A percentile compares a stretch with the other conserved stretches of the same genome.
phyloP scores from a whole-genome alignment of 1,139 yeast species.

The Yamadazyma diddensiae region DNA sequence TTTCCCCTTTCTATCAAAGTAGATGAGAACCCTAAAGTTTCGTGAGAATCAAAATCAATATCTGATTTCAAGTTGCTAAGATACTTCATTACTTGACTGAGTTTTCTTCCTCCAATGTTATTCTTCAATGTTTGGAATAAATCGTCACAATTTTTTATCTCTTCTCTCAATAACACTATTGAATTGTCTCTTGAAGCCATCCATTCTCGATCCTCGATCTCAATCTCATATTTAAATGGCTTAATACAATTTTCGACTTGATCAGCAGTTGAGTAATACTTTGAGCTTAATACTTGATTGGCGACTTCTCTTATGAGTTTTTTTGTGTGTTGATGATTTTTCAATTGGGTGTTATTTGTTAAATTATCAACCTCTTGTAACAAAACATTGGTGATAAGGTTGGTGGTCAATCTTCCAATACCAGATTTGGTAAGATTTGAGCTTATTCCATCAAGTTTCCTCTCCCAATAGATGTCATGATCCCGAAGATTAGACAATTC shows the following conservation, averaged over 20 bases:
- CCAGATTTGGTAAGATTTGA: conserved; percentile 88
- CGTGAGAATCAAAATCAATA: conserved; percentile 45
- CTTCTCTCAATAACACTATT: conserved; percentile 71
- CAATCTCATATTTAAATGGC: conserved; percentile 96
- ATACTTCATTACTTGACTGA: conserved; percentile 78
- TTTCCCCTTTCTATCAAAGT: conserved; percentile 72
- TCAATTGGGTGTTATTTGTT: conserved; percentile 68
- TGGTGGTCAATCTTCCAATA: conserved; percentile 85
- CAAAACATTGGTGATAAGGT: conserved; percentile 76
- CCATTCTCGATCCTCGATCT: conserved; percentile 96
- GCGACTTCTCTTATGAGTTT: conserved; percentile 86
- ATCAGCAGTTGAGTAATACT: conserved; percentile 91
- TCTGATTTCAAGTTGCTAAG: conserved; percentile 50
- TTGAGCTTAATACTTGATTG: conserved; percentile 66
- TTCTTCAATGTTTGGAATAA: conserved; percentile 61
- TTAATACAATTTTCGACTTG: conserved; percentile 98
- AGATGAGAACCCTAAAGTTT: conserved; percentile 74
- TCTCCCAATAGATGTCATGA: conserved; percentile 83
- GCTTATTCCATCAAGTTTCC: conserved; percentile 80
- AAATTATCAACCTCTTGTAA: conserved; percentile 74
- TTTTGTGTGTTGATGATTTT: conserved; percentile 81
- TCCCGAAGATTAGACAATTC: conserved; percentile 52
- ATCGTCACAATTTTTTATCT: conserved; percentile 75
- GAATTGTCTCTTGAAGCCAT: conserved; percentile 75
- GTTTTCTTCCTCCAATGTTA: conserved; percentile 77